Evolutionary conservation across 2,329 filamentous ascomycete species (phyloP), one percentile per base, ranked within the genome.

Genomic region (Coniella vitis): DNA sequence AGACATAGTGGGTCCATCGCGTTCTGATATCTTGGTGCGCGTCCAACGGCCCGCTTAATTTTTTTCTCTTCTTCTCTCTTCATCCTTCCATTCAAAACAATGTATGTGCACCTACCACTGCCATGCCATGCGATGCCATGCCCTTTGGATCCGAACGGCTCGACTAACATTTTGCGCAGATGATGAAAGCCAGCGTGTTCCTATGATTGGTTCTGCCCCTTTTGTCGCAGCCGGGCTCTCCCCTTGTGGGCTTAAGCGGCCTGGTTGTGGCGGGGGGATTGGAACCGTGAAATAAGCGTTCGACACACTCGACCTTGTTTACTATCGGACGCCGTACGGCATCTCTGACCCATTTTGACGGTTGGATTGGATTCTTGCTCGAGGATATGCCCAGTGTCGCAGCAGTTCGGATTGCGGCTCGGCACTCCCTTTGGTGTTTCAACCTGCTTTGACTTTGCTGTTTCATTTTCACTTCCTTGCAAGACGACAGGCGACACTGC

Each of bases 101-200:
- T 75, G 90, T 96, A 76, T 80, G 90, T 81, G 47, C 22, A 51
- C 50, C 56, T 55, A 51, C 50, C 56, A 55, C 55, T 53, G 58
- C 49, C 35, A 47, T 47, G 49, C 47, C 44, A 42, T 29, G 25
- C 49, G 21, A 22, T 7, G 13, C 16, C n/a, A n/a, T 17, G 3
- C 36, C 1, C 22, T 41, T 10, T 14, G 25, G 14, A 19, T 19
- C 1, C 4, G 2, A 17, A 3, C 35, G 3, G 3, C 7, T 4
- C 29, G 17, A 13, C 65, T 72, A 62, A 71, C 60, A 47, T 58
- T 57, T 54, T 43, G 44, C 42, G 3, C 63, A 96, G 90, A 94
- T 97, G 91, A 98, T 97, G 93, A 98, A 95, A 95, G 87, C 87
- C 81, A 50, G 87, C 82, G 91, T 97, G 93, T 84, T 83, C 74